Evolutionary conservation across 495 filamentous ascomycete genomes (phyloP).

Genomic region (Penicillium taxi): DNA sequence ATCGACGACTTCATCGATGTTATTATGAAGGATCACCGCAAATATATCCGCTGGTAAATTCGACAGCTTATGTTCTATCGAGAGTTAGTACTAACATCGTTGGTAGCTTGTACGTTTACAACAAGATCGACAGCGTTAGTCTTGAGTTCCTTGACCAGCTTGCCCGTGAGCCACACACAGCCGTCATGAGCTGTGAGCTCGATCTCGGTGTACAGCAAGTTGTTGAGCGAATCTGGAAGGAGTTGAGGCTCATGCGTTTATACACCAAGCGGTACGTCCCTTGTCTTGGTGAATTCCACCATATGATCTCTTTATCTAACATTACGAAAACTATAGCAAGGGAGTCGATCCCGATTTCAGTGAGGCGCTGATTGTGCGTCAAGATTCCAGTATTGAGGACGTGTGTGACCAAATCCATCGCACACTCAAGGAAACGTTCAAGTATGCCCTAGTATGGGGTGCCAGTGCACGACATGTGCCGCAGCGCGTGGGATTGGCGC

Average conservation of each 20-base stretch:
- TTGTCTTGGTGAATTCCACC: neutral
- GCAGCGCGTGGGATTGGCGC: constrained; percentile 82
- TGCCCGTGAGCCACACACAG: constrained; percentile 85
- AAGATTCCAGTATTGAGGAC: constrained; percentile 84
- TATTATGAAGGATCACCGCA: constrained; percentile 97
- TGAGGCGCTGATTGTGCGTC: constrained; percentile 89
- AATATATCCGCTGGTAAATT: constrained; percentile 77
- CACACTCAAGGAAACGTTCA: constrained; percentile 95
- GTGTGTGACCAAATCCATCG: constrained; percentile 95
- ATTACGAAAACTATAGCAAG: constrained; percentile 45
- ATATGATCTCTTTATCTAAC: constrained; percentile 13
- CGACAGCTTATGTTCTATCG: neutral
- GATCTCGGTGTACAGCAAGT: constrained; percentile 96
- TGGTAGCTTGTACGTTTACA: constrained; percentile 90
- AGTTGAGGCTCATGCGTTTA: constrained; percentile 80
- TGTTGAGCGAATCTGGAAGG: constrained; percentile 91
- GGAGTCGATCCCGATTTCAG: constrained; percentile 83
- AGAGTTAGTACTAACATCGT: constrained; percentile 1
- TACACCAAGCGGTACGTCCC: constrained; percentile 78
- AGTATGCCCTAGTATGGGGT: constrained; percentile 97
- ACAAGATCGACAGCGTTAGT: constrained; percentile 97
- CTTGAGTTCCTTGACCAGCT: constrained; percentile 88
- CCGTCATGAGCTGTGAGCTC: constrained; percentile 96
- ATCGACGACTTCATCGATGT: constrained; percentile 99
- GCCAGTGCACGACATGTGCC: constrained; percentile 91